Base-by-base conservation (phyloP, 2,329 filamentous ascomycete species). In the Triangularia setosa region DNA sequence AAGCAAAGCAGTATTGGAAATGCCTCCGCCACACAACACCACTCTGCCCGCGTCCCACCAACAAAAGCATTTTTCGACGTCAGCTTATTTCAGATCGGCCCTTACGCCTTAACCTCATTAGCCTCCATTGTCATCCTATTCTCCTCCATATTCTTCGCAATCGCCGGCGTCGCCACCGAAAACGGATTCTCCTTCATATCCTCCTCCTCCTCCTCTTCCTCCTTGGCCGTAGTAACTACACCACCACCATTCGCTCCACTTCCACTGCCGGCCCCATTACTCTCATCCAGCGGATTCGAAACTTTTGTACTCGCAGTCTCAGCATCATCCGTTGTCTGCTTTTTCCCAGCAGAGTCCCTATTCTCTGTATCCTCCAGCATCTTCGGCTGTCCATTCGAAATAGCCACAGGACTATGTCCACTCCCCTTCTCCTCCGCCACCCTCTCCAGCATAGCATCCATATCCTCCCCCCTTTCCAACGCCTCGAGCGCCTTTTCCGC, bases 401-500 rank as follows among this genome's bases (percentile, higher is more conserved):
- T 21, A n/a, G 28, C 18, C 21, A 11, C 25, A 33, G 44, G 55
- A 30, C 40, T 55, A 16, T 27, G 25, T 2, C 52, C 23, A 25
- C 11, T 25, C 25, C 40, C 18, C 53, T 58, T 65, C 7, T 69
- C 69, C 54, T 69, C 65, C 67, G 69, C 64, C 63, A 72, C 64
- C 27, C 60, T 67, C 5, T 67, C 71, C 23, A 78, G 65, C 4
- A 75, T 72, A n/a, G 64, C 70, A 35, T 78, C 75, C 2, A 82
- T 67, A 21, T 70, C 71, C 68, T 82, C 79, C 1, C 82, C 83
- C n/a, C 72, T 73, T 30, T 73, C 76, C 63, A 84, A 72, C 24
- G 80, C 81, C 21, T 78, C 76, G 16, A 86, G 73, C 0, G 79
- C 79, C 62, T 72, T 74, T 67, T 80, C 76, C 0, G 83, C 83